A percentile compares a stretch with the other conserved stretches of the same genome.
These are phyloP conservation scores for Gossypium australe DNA, from an alignment of 345 rosid species.

Conservation along the genomic window DNA sequence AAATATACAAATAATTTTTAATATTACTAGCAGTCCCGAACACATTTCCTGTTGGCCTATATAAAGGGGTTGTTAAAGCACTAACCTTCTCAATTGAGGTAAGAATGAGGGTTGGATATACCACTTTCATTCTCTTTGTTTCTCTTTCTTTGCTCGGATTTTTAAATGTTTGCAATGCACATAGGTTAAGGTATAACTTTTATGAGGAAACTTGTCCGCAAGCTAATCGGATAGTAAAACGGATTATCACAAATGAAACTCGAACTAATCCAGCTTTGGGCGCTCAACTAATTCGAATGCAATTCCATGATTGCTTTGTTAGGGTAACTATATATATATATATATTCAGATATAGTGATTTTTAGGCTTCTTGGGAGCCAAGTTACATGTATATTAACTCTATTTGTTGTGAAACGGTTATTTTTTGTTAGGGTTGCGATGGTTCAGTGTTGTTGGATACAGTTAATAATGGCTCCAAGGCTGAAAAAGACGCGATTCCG, in stretches of 20 bases:
- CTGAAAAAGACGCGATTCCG: constrained; percentile 54
- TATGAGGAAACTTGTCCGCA: constrained; percentile 24
- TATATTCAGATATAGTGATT: too few relatives aligned
- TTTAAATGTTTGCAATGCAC: neutral
- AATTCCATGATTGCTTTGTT: constrained; percentile 65
- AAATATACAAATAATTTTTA: too few relatives aligned
- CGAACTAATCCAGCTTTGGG: constrained; percentile 30
- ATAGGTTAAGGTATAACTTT: constrained; percentile 13
- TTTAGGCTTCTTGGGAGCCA: neutral
- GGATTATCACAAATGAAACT: constrained; percentile 25
- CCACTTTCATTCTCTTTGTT: neutral
- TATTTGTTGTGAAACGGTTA: neutral
- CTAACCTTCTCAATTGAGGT: neutral
- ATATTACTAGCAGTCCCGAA: too few relatives aligned
- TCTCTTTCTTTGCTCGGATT: neutral
- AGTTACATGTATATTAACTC: neutral
- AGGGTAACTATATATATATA: constrained; percentile 14
- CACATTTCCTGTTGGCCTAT: neutral
- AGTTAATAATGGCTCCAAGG: neutral
- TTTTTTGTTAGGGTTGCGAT: constrained; percentile 49
- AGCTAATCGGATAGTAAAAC: constrained; percentile 32
- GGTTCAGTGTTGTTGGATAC: constrained; percentile 11
- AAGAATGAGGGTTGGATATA: neutral
- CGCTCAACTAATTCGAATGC: constrained; percentile 48
- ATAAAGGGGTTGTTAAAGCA: neutral